Evolutionary conservation across 2,329 filamentous ascomycete species (phyloP).

Genomic region (Emergomyces pasteurianus): DNA sequence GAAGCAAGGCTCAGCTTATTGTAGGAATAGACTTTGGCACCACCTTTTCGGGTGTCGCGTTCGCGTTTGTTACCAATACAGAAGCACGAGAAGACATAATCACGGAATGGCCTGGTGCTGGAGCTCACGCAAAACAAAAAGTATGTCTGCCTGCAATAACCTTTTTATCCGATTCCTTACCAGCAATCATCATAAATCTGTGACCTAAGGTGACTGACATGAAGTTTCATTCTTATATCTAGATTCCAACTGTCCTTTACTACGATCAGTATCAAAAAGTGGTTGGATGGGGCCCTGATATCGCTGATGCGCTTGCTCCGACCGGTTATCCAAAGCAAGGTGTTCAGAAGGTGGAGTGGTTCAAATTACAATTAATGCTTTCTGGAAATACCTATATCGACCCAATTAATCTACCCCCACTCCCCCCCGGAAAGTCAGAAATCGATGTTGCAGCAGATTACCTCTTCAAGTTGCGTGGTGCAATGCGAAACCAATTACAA

Average conservation of each 20-base stretch:
- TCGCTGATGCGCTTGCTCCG: slow-evolving; percentile 88
- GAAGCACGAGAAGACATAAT: slow-evolving; percentile 98
- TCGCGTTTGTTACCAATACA: slow-evolving; percentile 86
- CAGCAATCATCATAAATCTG: not conserved
- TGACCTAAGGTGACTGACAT: not conserved
- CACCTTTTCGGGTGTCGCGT: slow-evolving; percentile 94
- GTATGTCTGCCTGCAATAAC: slow-evolving; percentile 34
- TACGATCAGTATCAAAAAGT: slow-evolving; percentile 99
- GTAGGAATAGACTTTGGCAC: slow-evolving; percentile 99
- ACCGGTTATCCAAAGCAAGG: slow-evolving; percentile 96
- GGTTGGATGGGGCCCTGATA: slow-evolving; percentile 98
- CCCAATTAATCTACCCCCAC: slow-evolving; percentile 93
- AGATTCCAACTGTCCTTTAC: slow-evolving; percentile 99
- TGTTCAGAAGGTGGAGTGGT: slow-evolving; percentile 99
- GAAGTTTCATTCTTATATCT: slow-evolving; percentile 2
- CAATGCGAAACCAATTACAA: slow-evolving; percentile 88
- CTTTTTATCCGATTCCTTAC: not conserved
- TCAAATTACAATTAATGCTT: slow-evolving; percentile 97
- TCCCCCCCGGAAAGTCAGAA: slow-evolving; percentile 95
- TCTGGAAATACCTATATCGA: slow-evolving; percentile 99
- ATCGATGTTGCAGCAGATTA: slow-evolving; percentile 99
- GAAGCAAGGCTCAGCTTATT: slow-evolving; percentile 93
- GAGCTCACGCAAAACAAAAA: slow-evolving; percentile 98
- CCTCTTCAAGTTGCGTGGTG: slow-evolving; percentile 93
- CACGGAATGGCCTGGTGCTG: slow-evolving; percentile 95